Evolutionary conservation across 2,329 filamentous ascomycete genomes (phyloP).

Genomic region (Cadophora malorum): DNA sequence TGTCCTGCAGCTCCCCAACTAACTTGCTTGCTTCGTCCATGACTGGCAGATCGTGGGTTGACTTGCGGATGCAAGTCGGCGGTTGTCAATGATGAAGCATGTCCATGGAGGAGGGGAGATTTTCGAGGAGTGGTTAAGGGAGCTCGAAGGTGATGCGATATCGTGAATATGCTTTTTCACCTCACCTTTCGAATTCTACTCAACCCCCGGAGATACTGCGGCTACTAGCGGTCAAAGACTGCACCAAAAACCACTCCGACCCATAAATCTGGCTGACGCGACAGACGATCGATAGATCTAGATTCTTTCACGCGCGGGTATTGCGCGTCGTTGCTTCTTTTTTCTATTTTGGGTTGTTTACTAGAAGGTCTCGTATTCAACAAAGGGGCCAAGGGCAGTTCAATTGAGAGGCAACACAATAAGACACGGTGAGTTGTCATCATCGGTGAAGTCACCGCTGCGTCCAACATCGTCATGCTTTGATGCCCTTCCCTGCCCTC

Average conservation of each 20-base stretch:
- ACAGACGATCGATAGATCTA: slow-evolving; percentile 12
- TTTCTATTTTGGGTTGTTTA: slow-evolving; percentile 9
- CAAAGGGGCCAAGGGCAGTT: neutral
- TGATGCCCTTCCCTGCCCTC: neutral
- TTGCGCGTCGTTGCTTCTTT: slow-evolving; percentile 14
- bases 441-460: slow-evolving; percentile 19
- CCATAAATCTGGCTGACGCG: neutral
- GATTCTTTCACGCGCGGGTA: slow-evolving; percentile 14
- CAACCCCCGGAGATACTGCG: slow-evolving; percentile 8
- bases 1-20: slow-evolving; percentile 41
- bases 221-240: slow-evolving; percentile 22
- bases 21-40: slow-evolving; percentile 59
- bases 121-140: neutral
- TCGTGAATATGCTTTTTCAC: neutral
- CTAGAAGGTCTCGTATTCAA: slow-evolving; percentile 1
- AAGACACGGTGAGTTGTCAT: slow-evolving; percentile 8
- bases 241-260: neutral
- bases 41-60: slow-evolving; percentile 23
- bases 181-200: slow-evolving; percentile 9
- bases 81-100: slow-evolving; percentile 19
- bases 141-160: slow-evolving; percentile 2
- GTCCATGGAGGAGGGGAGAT: slow-evolving; percentile 1
- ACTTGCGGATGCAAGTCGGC: slow-evolving; percentile 24
- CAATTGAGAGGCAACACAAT: neutral
- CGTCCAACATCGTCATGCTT: neutral